phyloP scores from a whole-genome alignment of 169 alveolate genomes.

The Plasmodium blacklocki region DNA sequence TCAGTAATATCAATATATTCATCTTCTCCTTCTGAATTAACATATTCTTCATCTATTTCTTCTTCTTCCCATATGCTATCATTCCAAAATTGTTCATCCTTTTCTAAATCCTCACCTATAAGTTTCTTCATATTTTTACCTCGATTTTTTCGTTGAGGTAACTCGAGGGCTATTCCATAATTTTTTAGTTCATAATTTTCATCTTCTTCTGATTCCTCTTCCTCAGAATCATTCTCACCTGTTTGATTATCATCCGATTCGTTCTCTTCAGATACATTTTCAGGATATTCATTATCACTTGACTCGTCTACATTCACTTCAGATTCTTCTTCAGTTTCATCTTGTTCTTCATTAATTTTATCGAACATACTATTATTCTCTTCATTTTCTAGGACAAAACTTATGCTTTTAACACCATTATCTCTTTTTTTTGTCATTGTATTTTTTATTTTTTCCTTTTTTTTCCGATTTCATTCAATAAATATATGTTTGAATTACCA shows the following conservation, averaged over 20 bases:
- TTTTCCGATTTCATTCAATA: not conserved
- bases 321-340: constrained; percentile 26
- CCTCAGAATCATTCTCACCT: constrained; percentile 59
- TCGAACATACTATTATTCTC: constrained; percentile 11
- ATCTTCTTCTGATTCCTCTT: constrained; percentile 77
- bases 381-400: not conserved
- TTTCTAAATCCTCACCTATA: constrained; percentile 88
- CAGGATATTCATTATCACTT: constrained; percentile 10
- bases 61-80: constrained; percentile 91
- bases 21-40: constrained; percentile 90
- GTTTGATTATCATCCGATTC: constrained; percentile 7
- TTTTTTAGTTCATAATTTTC: constrained; percentile 72
- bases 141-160: constrained; percentile 87
- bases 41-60: constrained; percentile 89
- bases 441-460: not conserved
- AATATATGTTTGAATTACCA: not conserved
- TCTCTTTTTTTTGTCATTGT: constrained; percentile 1
- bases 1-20: constrained; percentile 87
- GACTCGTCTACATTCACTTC: constrained; percentile 10
- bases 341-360: constrained; percentile 16
- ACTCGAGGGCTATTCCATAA: constrained; percentile 89
- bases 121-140: constrained; percentile 86
- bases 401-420: constrained; percentile 7
- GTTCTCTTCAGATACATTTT: constrained; percentile 9
- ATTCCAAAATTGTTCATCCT: constrained; percentile 89